Conservation (phyloP, 129 eudicot species). For the Centella asiatica region DNA sequence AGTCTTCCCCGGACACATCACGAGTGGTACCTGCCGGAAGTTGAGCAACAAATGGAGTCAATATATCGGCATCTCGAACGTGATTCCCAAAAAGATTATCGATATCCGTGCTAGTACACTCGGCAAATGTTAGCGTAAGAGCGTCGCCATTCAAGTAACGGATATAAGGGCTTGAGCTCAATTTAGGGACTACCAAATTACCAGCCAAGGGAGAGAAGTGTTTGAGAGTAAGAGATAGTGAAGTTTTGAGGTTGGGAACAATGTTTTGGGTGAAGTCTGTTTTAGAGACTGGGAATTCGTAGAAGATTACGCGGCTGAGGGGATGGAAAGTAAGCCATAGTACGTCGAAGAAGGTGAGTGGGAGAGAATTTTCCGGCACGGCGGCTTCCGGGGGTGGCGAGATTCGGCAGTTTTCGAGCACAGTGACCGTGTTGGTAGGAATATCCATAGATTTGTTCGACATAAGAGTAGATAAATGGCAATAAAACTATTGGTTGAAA, state of each 20-base stretch:
- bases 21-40: background rate
- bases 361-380: background rate
- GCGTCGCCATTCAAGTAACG: conserved; percentile 22
- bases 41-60: conserved; percentile 12
- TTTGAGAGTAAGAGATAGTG: background rate
- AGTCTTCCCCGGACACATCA: background rate
- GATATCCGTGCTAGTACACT: no score
- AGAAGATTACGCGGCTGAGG: background rate
- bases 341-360: conserved; percentile 3
- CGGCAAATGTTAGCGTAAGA: conserved; percentile 19
- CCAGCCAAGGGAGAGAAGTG: conserved; percentile 2
- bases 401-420: background rate
- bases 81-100: background rate
- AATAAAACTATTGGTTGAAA: no score
- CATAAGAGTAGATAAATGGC: no score
- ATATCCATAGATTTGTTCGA: no score
- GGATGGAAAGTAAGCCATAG: background rate
- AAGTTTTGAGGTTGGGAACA: background rate
- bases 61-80: background rate
- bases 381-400: background rate
- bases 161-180: background rate
- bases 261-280: background rate
- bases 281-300: background rate
- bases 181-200: background rate
- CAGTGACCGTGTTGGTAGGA: no score